Evolutionary conservation across 202 grass and related monocot genomes (phyloP).

Genomic region (Musa balbisiana): DNA sequence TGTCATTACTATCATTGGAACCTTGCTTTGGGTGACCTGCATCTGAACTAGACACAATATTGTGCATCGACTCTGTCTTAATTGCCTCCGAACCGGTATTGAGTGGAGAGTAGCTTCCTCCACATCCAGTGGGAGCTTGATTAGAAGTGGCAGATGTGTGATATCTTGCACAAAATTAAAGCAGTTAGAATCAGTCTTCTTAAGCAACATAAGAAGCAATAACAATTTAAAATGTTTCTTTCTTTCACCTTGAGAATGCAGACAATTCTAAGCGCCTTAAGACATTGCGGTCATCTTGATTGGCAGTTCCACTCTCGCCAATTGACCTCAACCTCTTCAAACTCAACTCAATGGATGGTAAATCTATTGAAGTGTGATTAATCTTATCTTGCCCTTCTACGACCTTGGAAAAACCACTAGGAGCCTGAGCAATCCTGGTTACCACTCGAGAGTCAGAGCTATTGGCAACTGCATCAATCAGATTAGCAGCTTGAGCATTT

Average conservation of each 20-base stretch:
- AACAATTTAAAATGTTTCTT: constrained; percentile 47
- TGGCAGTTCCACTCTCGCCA: constrained; percentile 17
- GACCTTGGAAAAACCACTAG: constrained; percentile 39
- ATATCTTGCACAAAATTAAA: constrained; percentile 71
- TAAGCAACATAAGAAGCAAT: constrained; percentile 25
- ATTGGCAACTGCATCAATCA: constrained; percentile 59
- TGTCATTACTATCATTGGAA: constrained; percentile 64
- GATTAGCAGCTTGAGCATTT: constrained; percentile 50
- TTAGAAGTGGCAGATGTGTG: constrained; percentile 53
- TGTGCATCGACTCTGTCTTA: constrained; percentile 50
- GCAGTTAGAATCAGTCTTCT: constrained; percentile 50
- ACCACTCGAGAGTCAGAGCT: constrained; percentile 33
- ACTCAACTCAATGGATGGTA: constrained; percentile 64
- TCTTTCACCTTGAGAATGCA: constrained; percentile 75
- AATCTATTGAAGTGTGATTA: constrained; percentile 19
- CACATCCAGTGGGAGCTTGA: constrained; percentile 42
- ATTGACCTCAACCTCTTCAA: constrained; percentile 56
- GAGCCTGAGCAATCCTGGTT: constrained; percentile 27
- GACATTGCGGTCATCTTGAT: constrained; percentile 48
- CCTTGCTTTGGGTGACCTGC: constrained; percentile 49
- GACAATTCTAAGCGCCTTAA: constrained; percentile 52
- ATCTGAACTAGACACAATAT: constrained; percentile 53
- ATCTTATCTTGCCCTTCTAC: constrained; percentile 34
- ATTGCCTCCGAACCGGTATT: constrained; percentile 58
- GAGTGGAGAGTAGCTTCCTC: constrained; percentile 48